These are phyloP conservation scores for Penicillium cinerascens DNA, from an alignment of 495 filamentous ascomycete species.

Conservation along the genomic window DNA sequence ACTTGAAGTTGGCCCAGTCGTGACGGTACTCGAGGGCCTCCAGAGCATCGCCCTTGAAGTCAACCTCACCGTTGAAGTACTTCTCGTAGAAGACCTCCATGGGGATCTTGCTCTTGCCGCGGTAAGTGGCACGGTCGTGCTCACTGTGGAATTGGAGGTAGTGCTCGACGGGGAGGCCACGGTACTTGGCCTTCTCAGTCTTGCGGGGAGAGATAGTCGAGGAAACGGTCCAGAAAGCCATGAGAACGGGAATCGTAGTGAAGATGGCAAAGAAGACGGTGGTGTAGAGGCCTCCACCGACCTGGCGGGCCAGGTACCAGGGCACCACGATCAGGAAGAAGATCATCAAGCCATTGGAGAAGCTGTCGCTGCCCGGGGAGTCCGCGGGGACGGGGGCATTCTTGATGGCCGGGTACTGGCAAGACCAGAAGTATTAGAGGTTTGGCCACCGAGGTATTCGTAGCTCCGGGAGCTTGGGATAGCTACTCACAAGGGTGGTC, in stretches of 20 bases:
- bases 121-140: conserved; percentile 66
- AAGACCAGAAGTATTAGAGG: conserved; percentile 1
- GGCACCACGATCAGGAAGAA: conserved; percentile 48
- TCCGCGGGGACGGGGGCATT: conserved; percentile 65
- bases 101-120: conserved; percentile 75
- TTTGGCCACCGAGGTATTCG: neutral
- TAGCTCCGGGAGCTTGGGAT: conserved; percentile 2
- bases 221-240: conserved; percentile 55
- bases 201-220: conserved; percentile 57
- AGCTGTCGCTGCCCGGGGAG: conserved; percentile 54
- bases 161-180: conserved; percentile 76
- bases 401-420: conserved; percentile 59
- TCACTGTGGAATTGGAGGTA: conserved; percentile 82
- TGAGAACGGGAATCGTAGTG: conserved; percentile 55
- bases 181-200: conserved; percentile 57
- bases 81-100: conserved; percentile 86
- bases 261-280: conserved; percentile 56
- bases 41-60: conserved; percentile 79
- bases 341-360: conserved; percentile 56
- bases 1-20: conserved; percentile 78
- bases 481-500: conserved; percentile 25
- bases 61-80: conserved; percentile 83
- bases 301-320: conserved; percentile 51
- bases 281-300: conserved; percentile 55
- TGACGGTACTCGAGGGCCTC: conserved; percentile 81